These are phyloP conservation scores for Limnanthes douglasii DNA, from an alignment of 345 rosid genomes.

Conservation along the genomic window DNA sequence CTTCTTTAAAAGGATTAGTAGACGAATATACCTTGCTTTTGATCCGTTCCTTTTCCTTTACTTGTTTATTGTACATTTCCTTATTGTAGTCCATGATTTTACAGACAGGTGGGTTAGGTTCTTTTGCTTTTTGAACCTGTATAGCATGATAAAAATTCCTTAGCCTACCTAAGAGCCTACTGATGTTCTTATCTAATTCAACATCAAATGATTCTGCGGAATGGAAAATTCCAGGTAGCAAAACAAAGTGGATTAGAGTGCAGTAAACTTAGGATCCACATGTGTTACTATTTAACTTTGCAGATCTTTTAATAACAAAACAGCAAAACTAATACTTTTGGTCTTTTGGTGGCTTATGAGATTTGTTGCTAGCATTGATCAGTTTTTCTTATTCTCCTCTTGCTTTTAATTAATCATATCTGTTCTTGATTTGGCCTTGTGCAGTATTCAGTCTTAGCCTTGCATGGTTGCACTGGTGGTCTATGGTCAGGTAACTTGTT, in stretches of 20 bases:
- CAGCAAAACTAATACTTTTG: too few relatives aligned
- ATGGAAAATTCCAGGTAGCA: background rate
- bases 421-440: too few relatives aligned
- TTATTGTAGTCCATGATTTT: constrained; percentile 39
- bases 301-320: too few relatives aligned
- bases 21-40: constrained; percentile 56
- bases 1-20: too few relatives aligned
- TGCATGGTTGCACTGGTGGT: too few relatives aligned
- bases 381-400: too few relatives aligned
- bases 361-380: too few relatives aligned
- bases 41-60: constrained; percentile 32
- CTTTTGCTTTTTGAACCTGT: constrained; percentile 40
- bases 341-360: too few relatives aligned
- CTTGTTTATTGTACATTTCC: constrained; percentile 18
- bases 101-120: constrained; percentile 45
- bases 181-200: background rate
- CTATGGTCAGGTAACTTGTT: too few relatives aligned
- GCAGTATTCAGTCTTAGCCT: too few relatives aligned
- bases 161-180: background rate
- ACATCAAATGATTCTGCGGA: background rate
- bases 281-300: too few relatives aligned
- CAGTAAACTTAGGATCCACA: background rate
- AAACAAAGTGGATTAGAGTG: background rate
- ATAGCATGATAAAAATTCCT: constrained; percentile 1
- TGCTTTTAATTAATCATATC: too few relatives aligned